Base-by-base conservation (phyloP, 495 filamentous ascomycete species). In the Chlorociboria aeruginascens region DNA sequence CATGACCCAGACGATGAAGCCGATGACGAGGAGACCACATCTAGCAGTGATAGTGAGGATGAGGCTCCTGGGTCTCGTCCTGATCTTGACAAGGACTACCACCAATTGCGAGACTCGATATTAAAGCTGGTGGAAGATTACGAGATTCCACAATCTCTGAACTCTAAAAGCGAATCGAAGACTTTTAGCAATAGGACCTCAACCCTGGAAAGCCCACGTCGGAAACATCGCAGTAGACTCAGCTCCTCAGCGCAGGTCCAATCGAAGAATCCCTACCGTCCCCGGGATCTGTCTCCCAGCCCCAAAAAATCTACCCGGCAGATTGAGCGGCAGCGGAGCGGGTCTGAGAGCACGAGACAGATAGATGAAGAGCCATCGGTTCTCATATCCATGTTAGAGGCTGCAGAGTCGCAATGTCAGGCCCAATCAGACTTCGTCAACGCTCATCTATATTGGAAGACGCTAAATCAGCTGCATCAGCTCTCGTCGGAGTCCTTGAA, bases 71-170 rank as follows among this genome's bases (percentile, higher is more conserved):
- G 74, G 28, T 79, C 78, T 10, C 71, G 74, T 8, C 70, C 85
- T 9, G 84, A 86, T 28, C 65, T 86, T 6, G 82, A 86, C 57
- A 84, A 83, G 52, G 85, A 88, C 53, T 85, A 92, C 53, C 84
- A 92, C 62, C 81, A 85, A 45, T 66, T 94, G 7, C 83, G 90
- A 46, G 81, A 85, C 32, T 83, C 86, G 6, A 83, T 95, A 40
- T 66, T 85, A 39, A 89, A 86, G 57, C 71, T 95, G 2, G 81
- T 92, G 13, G 76, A 83, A 51, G 86, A 92, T 35, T 85, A 81
- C 49, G 85, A 88, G 52, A 81, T 83, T 16, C 82, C 82, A 2
- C 75, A 78, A 36, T 74, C 69, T 29, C 58, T 78, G 0, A 69
- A 77, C 38, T 65, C 63, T 13, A 73, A 77, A 30, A 69, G 65